Conservation (phyloP, 192 early-diverging fungal species). For the Gonapodya sp. region DNA sequence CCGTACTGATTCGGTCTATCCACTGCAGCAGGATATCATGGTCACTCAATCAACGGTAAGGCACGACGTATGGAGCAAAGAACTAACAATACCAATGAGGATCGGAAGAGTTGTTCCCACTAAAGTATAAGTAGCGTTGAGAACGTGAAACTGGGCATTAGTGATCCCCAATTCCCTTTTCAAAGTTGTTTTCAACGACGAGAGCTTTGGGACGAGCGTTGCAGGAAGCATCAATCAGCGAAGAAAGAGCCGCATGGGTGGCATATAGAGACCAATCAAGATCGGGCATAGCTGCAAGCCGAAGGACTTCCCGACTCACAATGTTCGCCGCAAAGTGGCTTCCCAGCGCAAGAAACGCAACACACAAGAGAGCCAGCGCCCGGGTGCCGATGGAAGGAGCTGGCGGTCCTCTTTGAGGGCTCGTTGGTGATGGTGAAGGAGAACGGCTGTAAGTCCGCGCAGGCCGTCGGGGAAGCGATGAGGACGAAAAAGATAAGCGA, state of each 20-base stretch:
- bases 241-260: too few species aligned
- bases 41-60: too few species aligned
- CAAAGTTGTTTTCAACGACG: not conserved
- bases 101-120: not conserved
- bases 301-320: not conserved
- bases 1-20: not conserved
- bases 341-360: not conserved
- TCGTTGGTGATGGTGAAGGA: not conserved
- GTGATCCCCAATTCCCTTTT: not conserved
- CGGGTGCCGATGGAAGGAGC: not conserved
- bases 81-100: not conserved
- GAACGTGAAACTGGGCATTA: not conserved
- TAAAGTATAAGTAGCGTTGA: not conserved
- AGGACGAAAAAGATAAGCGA: not conserved
- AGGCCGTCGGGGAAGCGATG: not conserved
- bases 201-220: not conserved
- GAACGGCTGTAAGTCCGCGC: not conserved
- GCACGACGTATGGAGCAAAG: not conserved
- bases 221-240: not conserved
- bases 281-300: too few species aligned
- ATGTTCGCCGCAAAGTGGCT: not conserved
- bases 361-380: not conserved
- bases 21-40: not conserved
- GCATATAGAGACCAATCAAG: too few species aligned
- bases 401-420: not conserved